These are phyloP conservation scores for Psilocybe cyanescens DNA, from an alignment of 768 basidiomycete species.

Conservation along the genomic window DNA sequence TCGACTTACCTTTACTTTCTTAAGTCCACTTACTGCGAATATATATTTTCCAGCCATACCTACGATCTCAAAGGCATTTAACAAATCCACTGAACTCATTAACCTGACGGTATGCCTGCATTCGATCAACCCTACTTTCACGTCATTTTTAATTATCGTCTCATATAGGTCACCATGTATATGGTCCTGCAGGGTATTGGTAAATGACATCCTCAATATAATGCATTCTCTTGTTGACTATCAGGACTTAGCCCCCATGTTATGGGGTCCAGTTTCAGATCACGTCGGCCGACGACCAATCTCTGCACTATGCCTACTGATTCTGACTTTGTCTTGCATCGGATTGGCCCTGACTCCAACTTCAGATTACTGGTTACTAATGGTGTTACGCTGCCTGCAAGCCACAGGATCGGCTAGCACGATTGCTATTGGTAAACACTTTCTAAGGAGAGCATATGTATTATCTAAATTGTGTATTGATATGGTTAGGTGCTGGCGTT, in stretches of 20 bases:
- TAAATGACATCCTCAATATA: constrained; percentile 28
- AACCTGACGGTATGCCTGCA: constrained; percentile 63
- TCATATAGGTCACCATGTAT: constrained; percentile 61
- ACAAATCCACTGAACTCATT: constrained; percentile 70
- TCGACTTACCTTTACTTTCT: no score
- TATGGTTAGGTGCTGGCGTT: constrained; percentile 63
- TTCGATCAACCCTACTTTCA: neutral
- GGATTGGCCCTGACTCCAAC: constrained; percentile 53
- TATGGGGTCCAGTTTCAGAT: constrained; percentile 77
- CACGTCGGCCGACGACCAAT: constrained; percentile 65
- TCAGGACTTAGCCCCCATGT: constrained; percentile 52
- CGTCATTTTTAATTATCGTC: neutral
- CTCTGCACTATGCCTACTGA: constrained; percentile 60
- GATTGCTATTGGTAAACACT: constrained; percentile 61
- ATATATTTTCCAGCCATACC: constrained; percentile 86
- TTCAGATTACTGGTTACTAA: constrained; percentile 33
- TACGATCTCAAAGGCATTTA: constrained; percentile 59
- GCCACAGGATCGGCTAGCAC: constrained; percentile 81
- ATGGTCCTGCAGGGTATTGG: constrained; percentile 70
- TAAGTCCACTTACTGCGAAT: constrained; percentile 71
- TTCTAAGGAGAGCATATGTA: neutral
- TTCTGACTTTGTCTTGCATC: constrained; percentile 67
- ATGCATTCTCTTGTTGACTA: neutral
- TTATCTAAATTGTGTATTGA: neutral
- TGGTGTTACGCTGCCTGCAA: constrained; percentile 69